Conservation (phyloP, 73 alveolate species). For the Paramecium sonneborni region DNA sequence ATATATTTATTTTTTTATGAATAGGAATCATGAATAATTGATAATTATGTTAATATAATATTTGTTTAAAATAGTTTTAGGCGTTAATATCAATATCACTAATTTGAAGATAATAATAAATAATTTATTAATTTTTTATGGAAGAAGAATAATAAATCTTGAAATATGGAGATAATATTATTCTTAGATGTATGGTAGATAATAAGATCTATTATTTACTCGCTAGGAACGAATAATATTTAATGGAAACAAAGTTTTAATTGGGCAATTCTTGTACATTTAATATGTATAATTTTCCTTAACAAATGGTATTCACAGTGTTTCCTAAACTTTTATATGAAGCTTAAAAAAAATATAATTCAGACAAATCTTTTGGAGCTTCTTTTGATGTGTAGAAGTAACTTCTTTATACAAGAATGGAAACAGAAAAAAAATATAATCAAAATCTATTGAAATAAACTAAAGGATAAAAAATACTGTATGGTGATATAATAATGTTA, state of each 20-base stretch:
- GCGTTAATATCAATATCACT: no score
- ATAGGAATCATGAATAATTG: no score
- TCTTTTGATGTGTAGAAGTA: not conserved
- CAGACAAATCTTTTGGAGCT: not conserved
- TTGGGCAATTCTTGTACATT: not conserved
- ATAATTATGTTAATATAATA: no score
- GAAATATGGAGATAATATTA: conserved; percentile 41
- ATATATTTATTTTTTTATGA: no score
- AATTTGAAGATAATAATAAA: not conserved
- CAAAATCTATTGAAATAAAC: not conserved
- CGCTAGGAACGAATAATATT: not conserved
- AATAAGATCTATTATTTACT: not conserved
- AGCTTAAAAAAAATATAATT: conserved; percentile 24
- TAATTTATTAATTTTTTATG: not conserved
- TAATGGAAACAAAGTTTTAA: conserved; percentile 4
- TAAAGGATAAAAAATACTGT: not conserved
- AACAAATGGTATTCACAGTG: conserved; percentile 17
- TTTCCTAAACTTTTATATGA: conserved; percentile 45
- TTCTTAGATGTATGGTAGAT: not conserved
- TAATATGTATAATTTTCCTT: conserved; percentile 36
- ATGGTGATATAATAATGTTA: conserved; percentile 53
- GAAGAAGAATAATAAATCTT: conserved; percentile 25
- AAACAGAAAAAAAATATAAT: conserved; percentile 42
- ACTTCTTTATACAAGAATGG: conserved; percentile 29
- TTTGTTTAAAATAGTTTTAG: no score